Conservation (phyloP, 306 rosid genomes). For the Coriaria nepalensis region DNA sequence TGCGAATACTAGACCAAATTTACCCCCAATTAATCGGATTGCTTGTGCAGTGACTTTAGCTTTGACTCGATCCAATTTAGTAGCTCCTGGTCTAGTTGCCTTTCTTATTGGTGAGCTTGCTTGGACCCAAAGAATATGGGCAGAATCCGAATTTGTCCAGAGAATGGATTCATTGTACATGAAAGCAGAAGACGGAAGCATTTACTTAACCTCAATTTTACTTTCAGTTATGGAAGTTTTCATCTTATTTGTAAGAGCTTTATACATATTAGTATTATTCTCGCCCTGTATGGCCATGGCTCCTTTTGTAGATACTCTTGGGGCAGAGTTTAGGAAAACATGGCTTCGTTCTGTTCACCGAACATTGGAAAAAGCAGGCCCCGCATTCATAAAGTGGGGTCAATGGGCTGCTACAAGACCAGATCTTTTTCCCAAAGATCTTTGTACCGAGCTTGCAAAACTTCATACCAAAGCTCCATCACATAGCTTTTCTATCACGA, state of each 20-base stretch:
- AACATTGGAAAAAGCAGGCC: slow-evolving; percentile 64
- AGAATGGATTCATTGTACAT: slow-evolving; percentile 25
- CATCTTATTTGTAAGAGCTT: slow-evolving; percentile 47
- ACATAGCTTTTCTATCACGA: slow-evolving; percentile 49
- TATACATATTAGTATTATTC: slow-evolving; percentile 48
- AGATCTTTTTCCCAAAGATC: slow-evolving; percentile 66
- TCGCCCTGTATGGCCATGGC: slow-evolving; percentile 56
- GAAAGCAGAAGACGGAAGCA: slow-evolving; percentile 34
- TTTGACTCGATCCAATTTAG: slow-evolving; percentile 48
- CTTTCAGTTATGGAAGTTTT: slow-evolving; percentile 33
- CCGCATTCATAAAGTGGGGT: slow-evolving; percentile 82
- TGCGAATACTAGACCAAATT: slow-evolving; percentile 28
- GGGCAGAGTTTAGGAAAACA: slow-evolving; percentile 41
- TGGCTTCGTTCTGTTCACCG: slow-evolving; percentile 48
- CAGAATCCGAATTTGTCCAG: slow-evolving; percentile 41
- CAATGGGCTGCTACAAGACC: slow-evolving; percentile 90
- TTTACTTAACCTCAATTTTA: slow-evolving; percentile 32
- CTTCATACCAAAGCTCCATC: slow-evolving; percentile 66
- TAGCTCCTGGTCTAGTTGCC: slow-evolving; percentile 47
- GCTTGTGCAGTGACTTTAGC: slow-evolving; percentile 58
- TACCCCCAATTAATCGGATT: slow-evolving; percentile 39
- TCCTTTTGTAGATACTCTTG: slow-evolving; percentile 41
- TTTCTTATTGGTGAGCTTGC: slow-evolving; percentile 43
- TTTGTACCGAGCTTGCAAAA: slow-evolving; percentile 54
- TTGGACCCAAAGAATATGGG: slow-evolving; percentile 22